These are phyloP conservation scores for Colletotrichum sp. DNA, from an alignment of 2,329 filamentous ascomycete species.

Conservation along the genomic window DNA sequence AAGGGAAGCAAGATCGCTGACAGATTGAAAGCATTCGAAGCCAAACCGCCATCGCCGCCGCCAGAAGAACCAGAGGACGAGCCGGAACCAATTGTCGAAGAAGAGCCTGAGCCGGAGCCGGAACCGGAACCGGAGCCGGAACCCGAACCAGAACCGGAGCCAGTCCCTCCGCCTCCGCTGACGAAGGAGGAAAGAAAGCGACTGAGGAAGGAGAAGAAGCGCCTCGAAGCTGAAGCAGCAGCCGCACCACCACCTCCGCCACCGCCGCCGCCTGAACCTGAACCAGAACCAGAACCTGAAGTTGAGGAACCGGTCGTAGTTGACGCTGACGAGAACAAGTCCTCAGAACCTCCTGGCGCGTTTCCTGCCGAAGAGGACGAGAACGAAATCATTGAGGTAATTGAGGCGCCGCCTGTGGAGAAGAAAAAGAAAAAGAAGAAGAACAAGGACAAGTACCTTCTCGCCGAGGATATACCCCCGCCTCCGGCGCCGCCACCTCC, in stretches of 20 bases:
- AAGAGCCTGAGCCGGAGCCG: slow-evolving; percentile 7
- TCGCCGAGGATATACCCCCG: slow-evolving; percentile 34
- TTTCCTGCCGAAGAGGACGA: slow-evolving; percentile 61
- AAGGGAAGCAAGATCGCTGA: slow-evolving; percentile 60
- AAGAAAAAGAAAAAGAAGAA: slow-evolving; percentile 50
- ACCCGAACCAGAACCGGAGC: slow-evolving; percentile 35
- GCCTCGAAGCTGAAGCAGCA: slow-evolving; percentile 26
- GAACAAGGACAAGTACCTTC: slow-evolving; percentile 39
- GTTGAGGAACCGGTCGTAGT: slow-evolving; percentile 22
- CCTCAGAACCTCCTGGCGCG: slow-evolving; percentile 57
- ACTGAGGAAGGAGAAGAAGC: slow-evolving; percentile 45
- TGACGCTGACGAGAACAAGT: slow-evolving; percentile 29
- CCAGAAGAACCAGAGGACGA: slow-evolving; percentile 33
- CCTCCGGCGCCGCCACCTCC: slow-evolving; percentile 46
- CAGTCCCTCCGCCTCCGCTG: slow-evolving; percentile 41
- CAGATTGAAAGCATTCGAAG: slow-evolving; percentile 61
- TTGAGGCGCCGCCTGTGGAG: slow-evolving; percentile 53
- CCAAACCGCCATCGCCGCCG: slow-evolving; percentile 27
- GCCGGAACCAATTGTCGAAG: slow-evolving; percentile 18
- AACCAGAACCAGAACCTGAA: background rate
- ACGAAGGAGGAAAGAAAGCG: slow-evolving; percentile 43
- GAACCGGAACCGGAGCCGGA: slow-evolving; percentile 24
- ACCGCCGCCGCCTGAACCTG: slow-evolving; percentile 19
- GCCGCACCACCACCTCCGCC: slow-evolving; percentile 20
- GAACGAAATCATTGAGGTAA: slow-evolving; percentile 53